phyloP scores from a whole-genome alignment of 257 asterid species.

The Verbena officinalis region DNA sequence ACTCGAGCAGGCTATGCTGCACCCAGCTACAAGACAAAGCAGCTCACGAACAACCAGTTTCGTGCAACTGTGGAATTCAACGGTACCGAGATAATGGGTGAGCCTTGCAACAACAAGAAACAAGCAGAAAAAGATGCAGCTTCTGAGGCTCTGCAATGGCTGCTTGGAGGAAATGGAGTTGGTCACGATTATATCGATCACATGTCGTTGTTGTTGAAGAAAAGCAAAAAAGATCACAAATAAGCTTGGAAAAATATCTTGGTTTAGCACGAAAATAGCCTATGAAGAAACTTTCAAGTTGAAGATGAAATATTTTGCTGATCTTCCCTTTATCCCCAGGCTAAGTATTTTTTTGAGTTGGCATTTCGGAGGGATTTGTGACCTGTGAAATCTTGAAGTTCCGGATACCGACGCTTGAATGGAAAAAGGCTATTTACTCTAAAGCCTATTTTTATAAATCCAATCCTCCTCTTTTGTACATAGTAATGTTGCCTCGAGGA shows the following conservation, averaged over 20 bases:
- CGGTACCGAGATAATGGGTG: slow-evolving; percentile 72
- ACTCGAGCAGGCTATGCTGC: slow-evolving; percentile 81
- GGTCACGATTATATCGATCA: slow-evolving; percentile 55
- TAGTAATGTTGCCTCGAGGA: slow-evolving; percentile 8
- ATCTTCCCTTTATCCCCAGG: background rate
- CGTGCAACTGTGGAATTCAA: slow-evolving; percentile 70
- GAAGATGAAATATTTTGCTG: slow-evolving; percentile 15
- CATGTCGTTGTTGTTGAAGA: slow-evolving; percentile 72
- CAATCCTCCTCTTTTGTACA: slow-evolving; percentile 4
- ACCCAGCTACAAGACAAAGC: slow-evolving; percentile 73
- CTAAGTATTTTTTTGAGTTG: background rate
- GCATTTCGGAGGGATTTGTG: background rate
- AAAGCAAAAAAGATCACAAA: slow-evolving; percentile 74
- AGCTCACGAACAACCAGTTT: slow-evolving; percentile 61
- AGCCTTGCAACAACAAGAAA: slow-evolving; percentile 83
- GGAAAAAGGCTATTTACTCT: background rate
- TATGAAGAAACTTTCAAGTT: slow-evolving; percentile 16
- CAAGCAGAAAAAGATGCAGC: slow-evolving; percentile 96
- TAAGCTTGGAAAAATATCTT: slow-evolving; percentile 29
- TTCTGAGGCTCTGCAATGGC: slow-evolving; percentile 86
- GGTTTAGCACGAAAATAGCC: slow-evolving; percentile 1
- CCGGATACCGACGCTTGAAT: background rate
- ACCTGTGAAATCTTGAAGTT: slow-evolving; percentile 20
- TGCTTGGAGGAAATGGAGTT: slow-evolving; percentile 55
- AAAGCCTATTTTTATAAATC: background rate